These are phyloP conservation scores for Plasmodium inui DNA, from an alignment of 169 alveolate species.

Conservation along the genomic window DNA sequence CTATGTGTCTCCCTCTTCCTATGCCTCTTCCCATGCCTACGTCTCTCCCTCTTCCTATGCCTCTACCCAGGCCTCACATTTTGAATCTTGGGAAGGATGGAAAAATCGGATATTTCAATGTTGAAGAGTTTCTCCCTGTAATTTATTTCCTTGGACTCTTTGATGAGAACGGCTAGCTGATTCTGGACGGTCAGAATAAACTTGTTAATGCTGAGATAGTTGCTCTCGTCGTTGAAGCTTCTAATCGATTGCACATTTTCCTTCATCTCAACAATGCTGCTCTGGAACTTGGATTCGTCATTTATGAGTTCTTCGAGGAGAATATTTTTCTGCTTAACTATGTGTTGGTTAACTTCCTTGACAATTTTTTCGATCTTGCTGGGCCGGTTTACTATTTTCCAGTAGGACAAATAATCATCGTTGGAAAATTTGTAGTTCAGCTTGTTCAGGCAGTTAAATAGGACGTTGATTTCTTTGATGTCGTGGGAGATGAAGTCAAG, in stretches of 20 bases:
- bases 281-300: slow-evolving; percentile 72
- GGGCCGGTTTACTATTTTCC: slow-evolving; percentile 73
- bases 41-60: no score
- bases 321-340: slow-evolving; percentile 58
- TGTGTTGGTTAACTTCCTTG: slow-evolving; percentile 68
- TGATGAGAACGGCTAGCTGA: slow-evolving; percentile 53
- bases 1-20: no score
- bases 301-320: slow-evolving; percentile 68
- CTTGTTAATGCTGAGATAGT: slow-evolving; percentile 52
- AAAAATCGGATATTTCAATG: slow-evolving; percentile 65
- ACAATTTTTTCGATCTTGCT: slow-evolving; percentile 71
- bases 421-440: slow-evolving; percentile 69
- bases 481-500: slow-evolving; percentile 65
- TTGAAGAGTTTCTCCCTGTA: slow-evolving; percentile 56
- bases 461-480: slow-evolving; percentile 63
- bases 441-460: slow-evolving; percentile 62
- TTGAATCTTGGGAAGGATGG: slow-evolving; percentile 60
- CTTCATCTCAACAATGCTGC: slow-evolving; percentile 73
- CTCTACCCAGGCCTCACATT: slow-evolving; percentile 17
- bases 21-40: no score
- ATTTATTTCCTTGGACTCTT: slow-evolving; percentile 70
- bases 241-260: slow-evolving; percentile 71
- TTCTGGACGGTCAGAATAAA: slow-evolving; percentile 69
- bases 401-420: slow-evolving; percentile 71
- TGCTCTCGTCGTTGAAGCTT: slow-evolving; percentile 68